These are phyloP conservation scores for Colletotrichum tabaci DNA, from an alignment of 2,329 filamentous ascomycete species.

Conservation along the genomic window DNA sequence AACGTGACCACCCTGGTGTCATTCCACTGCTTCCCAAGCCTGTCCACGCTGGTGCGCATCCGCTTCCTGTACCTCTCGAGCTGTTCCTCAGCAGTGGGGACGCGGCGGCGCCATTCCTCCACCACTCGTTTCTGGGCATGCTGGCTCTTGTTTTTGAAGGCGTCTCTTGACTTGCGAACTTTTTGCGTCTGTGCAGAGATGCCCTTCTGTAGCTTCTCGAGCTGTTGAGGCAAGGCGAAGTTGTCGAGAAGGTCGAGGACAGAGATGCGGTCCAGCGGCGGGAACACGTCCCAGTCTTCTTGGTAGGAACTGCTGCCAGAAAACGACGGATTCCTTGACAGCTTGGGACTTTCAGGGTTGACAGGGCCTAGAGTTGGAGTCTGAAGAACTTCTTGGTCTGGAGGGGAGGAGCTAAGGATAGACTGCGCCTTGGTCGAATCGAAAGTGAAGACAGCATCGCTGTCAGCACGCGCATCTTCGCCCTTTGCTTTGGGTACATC, in stretches of 20 bases:
- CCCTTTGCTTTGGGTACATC: slow-evolving; percentile 54
- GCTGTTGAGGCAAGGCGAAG: slow-evolving; percentile 87
- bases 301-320: slow-evolving; percentile 89
- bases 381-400: slow-evolving; percentile 61
- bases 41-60: slow-evolving; percentile 91
- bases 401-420: slow-evolving; percentile 59
- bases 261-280: slow-evolving; percentile 89
- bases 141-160: slow-evolving; percentile 80
- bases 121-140: slow-evolving; percentile 91
- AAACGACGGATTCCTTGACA: slow-evolving; percentile 86
- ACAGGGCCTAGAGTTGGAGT: slow-evolving; percentile 67
- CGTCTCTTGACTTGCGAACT: slow-evolving; percentile 86
- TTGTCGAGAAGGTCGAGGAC: slow-evolving; percentile 97
- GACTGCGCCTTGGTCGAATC: slow-evolving; percentile 57
- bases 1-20: slow-evolving; percentile 89
- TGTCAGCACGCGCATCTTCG: slow-evolving; percentile 58
- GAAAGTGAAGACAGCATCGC: slow-evolving; percentile 59
- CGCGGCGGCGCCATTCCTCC: slow-evolving; percentile 90
- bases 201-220: slow-evolving; percentile 91
- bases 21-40: slow-evolving; percentile 87
- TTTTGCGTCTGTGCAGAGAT: slow-evolving; percentile 88
- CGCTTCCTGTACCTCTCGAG: slow-evolving; percentile 90
- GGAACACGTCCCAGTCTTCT: slow-evolving; percentile 89
- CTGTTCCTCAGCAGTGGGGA: slow-evolving; percentile 91
- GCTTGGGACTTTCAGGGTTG: slow-evolving; percentile 64